Base-by-base conservation (phyloP, 2,329 filamentous ascomycete genomes). In the Fusarium austroafricanum region DNA sequence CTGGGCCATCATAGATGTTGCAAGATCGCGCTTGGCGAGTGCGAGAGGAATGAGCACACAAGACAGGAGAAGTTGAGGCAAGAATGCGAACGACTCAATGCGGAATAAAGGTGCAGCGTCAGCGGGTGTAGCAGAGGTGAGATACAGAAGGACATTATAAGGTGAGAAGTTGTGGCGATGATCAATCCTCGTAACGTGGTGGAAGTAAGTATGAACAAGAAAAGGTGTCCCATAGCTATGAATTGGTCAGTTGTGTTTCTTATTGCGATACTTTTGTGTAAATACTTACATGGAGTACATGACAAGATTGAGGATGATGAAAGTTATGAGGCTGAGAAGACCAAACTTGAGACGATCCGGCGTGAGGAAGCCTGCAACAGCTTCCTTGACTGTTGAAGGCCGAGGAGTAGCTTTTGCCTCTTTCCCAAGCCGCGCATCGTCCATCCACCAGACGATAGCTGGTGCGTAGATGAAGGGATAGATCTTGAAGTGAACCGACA, bases 101-200 rank as follows among this genome's bases (percentile, higher is more conserved):
- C 78, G 77, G 44, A 86, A 37, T 18, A 79, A 72, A 2, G 79
- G 72, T 2, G 78, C 44, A 18, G 58, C 45, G 14, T 45, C 73
- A 0, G 82, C 78, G 0, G 83, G 78, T 3, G 83, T 79, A 3
- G 92, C 89, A 0, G 96, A 97, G 49, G 90, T 90, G 40, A 97
- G 86, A 77, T 99, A 97, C 4, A 99, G 86, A 10, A 97, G 86
- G 1, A 90, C 92, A 78, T 97, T 97, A 84, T 98, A 99, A 2
- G 94, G 92, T 11, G 94, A 97, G 81, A 99, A 99, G 82, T 99
- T 99, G 82, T 99, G 96, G 15, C 96, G 91, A 80, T 99, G 96
- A 77, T 99, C 96, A 78, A 97, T 91, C 61, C 96, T 91, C 6
- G 91, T 94, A 64, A 98, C 83, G 78, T 99, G 96, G 81, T 99